Conservation (phyloP, 768 basidiomycete genomes). For the Termitomyces sp. region DNA sequence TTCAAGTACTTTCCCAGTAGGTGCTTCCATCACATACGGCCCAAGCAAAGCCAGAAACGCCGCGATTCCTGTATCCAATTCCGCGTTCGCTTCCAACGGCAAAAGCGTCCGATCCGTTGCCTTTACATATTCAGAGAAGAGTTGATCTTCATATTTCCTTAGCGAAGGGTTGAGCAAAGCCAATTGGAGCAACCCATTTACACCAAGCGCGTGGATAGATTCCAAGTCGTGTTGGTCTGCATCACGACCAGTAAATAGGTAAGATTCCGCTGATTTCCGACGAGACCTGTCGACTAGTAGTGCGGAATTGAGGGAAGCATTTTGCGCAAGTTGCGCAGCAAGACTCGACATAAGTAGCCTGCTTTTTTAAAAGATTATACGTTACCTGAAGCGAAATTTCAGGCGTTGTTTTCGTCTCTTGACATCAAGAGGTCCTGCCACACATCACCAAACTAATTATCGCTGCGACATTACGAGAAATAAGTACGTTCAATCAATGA, state of each 20-base stretch:
- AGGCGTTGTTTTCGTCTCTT: slow-evolving; percentile 4
- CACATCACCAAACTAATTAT: neutral
- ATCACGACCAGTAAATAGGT: slow-evolving; percentile 80
- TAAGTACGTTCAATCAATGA: neutral
- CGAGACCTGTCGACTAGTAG: slow-evolving; percentile 62
- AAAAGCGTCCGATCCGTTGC: slow-evolving; percentile 74
- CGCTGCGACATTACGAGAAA: neutral
- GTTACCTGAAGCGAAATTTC: slow-evolving; percentile 4
- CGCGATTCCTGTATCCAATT: slow-evolving; percentile 57
- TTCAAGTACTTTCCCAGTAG: slow-evolving; percentile 80
- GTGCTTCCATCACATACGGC: slow-evolving; percentile 74
- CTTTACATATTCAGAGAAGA: slow-evolving; percentile 82
- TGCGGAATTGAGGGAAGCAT: slow-evolving; percentile 71
- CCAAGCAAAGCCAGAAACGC: slow-evolving; percentile 67
- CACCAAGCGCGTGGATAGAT: slow-evolving; percentile 73
- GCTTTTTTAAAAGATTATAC: neutral
- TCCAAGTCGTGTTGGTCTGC: slow-evolving; percentile 87
- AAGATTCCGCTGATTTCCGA: slow-evolving; percentile 67
- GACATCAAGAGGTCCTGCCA: neutral
- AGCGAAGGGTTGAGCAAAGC: slow-evolving; percentile 54
- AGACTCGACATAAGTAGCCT: slow-evolving; percentile 57
- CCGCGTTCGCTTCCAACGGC: slow-evolving; percentile 50
- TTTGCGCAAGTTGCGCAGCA: slow-evolving; percentile 73
- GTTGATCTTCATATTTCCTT: slow-evolving; percentile 51
- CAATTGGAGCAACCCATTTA: slow-evolving; percentile 75